Conservation (phyloP, 2,329 filamentous ascomycete genomes). For the Fusarium albidum region DNA sequence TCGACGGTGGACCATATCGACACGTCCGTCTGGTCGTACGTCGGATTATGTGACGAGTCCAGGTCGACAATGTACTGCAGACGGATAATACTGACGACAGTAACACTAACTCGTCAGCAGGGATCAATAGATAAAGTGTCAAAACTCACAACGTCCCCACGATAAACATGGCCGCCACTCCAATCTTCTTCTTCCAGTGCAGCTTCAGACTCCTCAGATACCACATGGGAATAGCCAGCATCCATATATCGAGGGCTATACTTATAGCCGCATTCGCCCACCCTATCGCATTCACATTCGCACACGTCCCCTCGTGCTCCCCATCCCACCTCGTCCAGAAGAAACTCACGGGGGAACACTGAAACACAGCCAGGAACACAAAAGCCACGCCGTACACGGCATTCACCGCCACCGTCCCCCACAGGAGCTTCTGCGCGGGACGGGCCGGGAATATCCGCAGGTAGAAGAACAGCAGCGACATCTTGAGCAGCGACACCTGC, state of each 20-base stretch:
- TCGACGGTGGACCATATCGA: conserved; percentile 48
- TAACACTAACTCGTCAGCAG: conserved; percentile 37
- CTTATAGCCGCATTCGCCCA: conserved; percentile 54
- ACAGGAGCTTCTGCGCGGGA: conserved; percentile 17
- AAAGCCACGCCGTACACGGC: conserved; percentile 42
- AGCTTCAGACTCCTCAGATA: conserved; percentile 46
- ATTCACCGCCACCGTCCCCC: conserved; percentile 28
- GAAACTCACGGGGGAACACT: conserved; percentile 50
- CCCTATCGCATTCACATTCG: conserved; percentile 49
- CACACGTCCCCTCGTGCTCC: conserved; percentile 49
- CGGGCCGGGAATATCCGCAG: conserved; percentile 29
- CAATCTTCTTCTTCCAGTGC: conserved; percentile 53
- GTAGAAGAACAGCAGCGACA: conserved; percentile 32
- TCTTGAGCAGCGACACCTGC: conserved; percentile 27
- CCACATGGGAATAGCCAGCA: conserved; percentile 52
- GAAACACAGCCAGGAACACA: conserved; percentile 44
- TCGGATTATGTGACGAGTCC: conserved; percentile 40
- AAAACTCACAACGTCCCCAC: conserved; percentile 52
- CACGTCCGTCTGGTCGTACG: conserved; percentile 41
- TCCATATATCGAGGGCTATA: conserved; percentile 52
- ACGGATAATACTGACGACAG: conserved; percentile 43
- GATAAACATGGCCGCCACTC: conserved; percentile 53
- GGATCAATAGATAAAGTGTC: rapidly evolving
- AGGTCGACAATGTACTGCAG: conserved; percentile 41
- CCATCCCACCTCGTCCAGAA: conserved; percentile 54